A percentile compares a stretch with the other conserved stretches of the same genome.
Conservation (phyloP, 2,329 filamentous ascomycete genomes). For the Aschersonia sp. region DNA sequence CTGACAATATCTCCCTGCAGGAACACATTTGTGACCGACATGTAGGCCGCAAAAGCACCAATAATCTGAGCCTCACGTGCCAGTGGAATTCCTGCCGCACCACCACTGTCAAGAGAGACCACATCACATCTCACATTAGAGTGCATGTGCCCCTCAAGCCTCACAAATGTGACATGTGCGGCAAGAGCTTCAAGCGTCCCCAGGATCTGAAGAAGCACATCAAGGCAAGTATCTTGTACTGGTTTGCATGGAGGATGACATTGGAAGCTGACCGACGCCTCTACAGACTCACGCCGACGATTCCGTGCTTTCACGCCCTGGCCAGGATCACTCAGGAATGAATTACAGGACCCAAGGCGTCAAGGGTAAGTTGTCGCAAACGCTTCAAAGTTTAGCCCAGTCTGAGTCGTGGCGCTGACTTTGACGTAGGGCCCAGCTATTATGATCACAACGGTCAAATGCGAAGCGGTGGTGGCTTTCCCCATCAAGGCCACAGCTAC, state of each 20-base stretch:
- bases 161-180: slow-evolving; percentile 97
- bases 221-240: slow-evolving; percentile 40
- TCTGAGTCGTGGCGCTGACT: slow-evolving; percentile 7
- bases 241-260: background rate
- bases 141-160: slow-evolving; percentile 98
- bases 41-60: slow-evolving; percentile 96
- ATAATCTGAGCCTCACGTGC: slow-evolving; percentile 94
- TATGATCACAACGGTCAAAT: slow-evolving; percentile 53
- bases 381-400: background rate
- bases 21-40: slow-evolving; percentile 97
- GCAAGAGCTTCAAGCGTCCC: slow-evolving; percentile 96
- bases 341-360: slow-evolving; percentile 37
- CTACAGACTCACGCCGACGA: slow-evolving; percentile 79
- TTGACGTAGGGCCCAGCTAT: slow-evolving; percentile 34
- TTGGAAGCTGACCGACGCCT: slow-evolving; percentile 8
- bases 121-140: slow-evolving; percentile 97
- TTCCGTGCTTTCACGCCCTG: slow-evolving; percentile 51
- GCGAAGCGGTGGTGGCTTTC: slow-evolving; percentile 37
- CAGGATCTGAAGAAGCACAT: slow-evolving; percentile 99
- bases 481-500: slow-evolving; percentile 42
- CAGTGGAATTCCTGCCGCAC: slow-evolving; percentile 95
- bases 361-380: slow-evolving; percentile 29
- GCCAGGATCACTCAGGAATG: slow-evolving; percentile 36
- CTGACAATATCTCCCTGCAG: slow-evolving; percentile 26
- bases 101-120: slow-evolving; percentile 94